phyloP scores from a whole-genome alignment of 2,329 filamentous ascomycete genomes.

The Pseudocercospora pini-densiflorae region DNA sequence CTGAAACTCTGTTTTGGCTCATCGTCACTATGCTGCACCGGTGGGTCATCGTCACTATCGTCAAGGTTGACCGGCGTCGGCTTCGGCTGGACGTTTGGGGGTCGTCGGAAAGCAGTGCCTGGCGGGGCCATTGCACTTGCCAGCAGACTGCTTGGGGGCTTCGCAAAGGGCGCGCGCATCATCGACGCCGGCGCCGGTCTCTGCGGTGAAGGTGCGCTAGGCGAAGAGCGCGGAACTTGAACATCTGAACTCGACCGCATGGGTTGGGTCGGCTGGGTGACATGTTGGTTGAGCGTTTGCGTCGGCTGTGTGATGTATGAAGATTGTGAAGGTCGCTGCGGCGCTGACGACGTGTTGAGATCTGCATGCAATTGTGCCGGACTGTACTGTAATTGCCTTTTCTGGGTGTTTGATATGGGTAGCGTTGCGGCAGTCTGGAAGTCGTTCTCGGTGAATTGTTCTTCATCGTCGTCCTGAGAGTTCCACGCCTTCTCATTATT shows the following conservation, averaged over 20 bases:
- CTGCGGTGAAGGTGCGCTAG: constrained; percentile 44
- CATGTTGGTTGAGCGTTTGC: constrained; percentile 30
- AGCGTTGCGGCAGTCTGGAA: constrained; percentile 52
- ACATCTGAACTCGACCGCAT: constrained; percentile 51
- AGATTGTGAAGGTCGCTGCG: constrained; percentile 18
- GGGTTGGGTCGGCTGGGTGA: constrained; percentile 57
- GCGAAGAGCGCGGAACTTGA: constrained; percentile 90
- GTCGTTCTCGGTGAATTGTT: constrained; percentile 56
- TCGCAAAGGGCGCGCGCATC: constrained; percentile 29
- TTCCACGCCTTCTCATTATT: constrained; percentile 32
- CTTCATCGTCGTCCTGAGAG: constrained; percentile 51
- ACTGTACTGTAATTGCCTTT: constrained; percentile 29
- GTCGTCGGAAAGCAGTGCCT: constrained; percentile 69
- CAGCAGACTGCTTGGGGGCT: constrained; percentile 48
- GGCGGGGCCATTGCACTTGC: constrained; percentile 73
- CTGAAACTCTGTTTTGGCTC: constrained; percentile 45
- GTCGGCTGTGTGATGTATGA: constrained; percentile 57
- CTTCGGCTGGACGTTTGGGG: constrained; percentile 35
- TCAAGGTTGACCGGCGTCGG: constrained; percentile 29
- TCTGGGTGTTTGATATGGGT: constrained; percentile 34
- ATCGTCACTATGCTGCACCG: constrained; percentile 36
- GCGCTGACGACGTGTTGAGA: constrained; percentile 20
- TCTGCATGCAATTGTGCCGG: constrained; percentile 31
- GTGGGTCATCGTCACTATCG: constrained; percentile 54
- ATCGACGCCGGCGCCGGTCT: constrained; percentile 32